Evolutionary conservation across 805 yeast genomes (phyloP), one percentile per base, ranked within the genome.

Genomic region (Candida ovalis): DNA sequence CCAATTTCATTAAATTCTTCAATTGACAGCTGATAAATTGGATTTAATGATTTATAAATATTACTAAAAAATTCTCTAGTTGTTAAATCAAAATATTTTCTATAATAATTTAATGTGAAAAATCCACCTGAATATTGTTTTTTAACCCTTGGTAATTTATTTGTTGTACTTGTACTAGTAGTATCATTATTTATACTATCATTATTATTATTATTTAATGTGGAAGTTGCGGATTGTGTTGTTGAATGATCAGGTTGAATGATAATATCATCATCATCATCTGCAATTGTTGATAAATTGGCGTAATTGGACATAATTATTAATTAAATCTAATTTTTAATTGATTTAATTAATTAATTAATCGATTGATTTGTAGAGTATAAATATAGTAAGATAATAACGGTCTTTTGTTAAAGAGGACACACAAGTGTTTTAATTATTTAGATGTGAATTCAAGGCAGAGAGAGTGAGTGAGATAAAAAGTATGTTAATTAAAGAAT

Each of bases 81-180:
- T 54, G 80, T 84, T 43, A 88, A 71, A 61, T 88, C 86, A 65
- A 86, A 88, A 62, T 71, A 87, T 52, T 76, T 73, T 53, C 84
- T 69, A 61, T 86, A 84, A 62, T 80, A 82, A 47, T 74, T 75
- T 36, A 83, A 64, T 19, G 82, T 76, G 56, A 83, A 75, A 52
- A 77, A 55, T 13, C 81, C 80, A 50, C 72, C 80, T 54, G 64
- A 66, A 35, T 53, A 66, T 6, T 61, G 58, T 49, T 65, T 63
- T 42, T 50, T 60, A 2, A 50, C 35, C 37, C 43, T 51, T 18
- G 27, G 32, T 18, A 23, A 17, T 10, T 4, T 38, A n/a, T 28
- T 21, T 4, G 49, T 18, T 17, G 43, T 10, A 5, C 47, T 19
- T 19, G 33, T 9, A 17, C 41, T 12, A n/a, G 39, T 10, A 19